Evolutionary conservation across 371 early-diverging fungal species (phyloP).

Genomic region (Mortierella sp.): DNA sequence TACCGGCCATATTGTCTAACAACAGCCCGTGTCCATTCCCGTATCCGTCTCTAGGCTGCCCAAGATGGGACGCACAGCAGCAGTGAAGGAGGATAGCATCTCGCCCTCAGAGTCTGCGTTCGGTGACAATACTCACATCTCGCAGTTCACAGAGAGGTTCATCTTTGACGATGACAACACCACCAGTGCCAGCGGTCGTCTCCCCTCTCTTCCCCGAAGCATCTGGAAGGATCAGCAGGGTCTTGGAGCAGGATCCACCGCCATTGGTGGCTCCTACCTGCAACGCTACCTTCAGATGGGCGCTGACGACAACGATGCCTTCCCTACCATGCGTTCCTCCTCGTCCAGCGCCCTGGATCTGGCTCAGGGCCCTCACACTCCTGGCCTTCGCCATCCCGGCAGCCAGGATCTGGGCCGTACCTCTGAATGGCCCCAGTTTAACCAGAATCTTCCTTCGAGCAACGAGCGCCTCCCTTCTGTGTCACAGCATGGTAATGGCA

Average conservation of each 20-base stretch:
- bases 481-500: slow-evolving; percentile 15
- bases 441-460: slow-evolving; percentile 18
- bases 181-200: slow-evolving; percentile 17
- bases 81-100: slow-evolving; percentile 19
- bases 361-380: slow-evolving; percentile 54
- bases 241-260: slow-evolving; percentile 31
- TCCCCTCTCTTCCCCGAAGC: slow-evolving; percentile 31
- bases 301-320: slow-evolving; percentile 53
- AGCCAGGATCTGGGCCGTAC: slow-evolving; percentile 59
- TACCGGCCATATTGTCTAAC: too few relatives aligned
- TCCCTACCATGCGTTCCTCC: slow-evolving; percentile 54
- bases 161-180: slow-evolving; percentile 43
- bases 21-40: background rate
- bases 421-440: slow-evolving; percentile 64
- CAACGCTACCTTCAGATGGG: slow-evolving; percentile 56
- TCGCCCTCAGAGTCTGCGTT: slow-evolving; percentile 43
- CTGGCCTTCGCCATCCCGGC: slow-evolving; percentile 51
- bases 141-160: slow-evolving; percentile 41
- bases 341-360: slow-evolving; percentile 62
- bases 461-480: slow-evolving; percentile 22
- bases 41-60: slow-evolving; percentile 16
- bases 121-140: slow-evolving; percentile 34
- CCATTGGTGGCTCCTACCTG: slow-evolving; percentile 43
- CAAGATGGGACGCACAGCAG: slow-evolving; percentile 38
- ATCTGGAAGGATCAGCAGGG: slow-evolving; percentile 50